Evolutionary conservation across 257 asterid species (phyloP), one percentile per base, ranked within the genome.

Genomic region (Euphrasia confusa): DNA sequence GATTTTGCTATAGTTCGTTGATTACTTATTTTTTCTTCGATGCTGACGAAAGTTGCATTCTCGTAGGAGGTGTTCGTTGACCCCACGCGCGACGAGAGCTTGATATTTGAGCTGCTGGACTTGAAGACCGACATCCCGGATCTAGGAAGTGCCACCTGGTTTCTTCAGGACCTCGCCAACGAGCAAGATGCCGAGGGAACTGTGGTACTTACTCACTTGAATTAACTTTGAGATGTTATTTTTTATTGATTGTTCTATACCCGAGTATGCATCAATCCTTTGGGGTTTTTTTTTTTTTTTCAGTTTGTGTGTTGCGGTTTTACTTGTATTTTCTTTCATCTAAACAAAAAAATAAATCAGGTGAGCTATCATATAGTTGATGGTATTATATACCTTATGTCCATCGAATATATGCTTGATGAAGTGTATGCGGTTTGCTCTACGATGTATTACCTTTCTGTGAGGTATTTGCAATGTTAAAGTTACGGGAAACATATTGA

Each of bases 161-260:
- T 92, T 72, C 89, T 92, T 64, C 91, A 80, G 59, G 99, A 89
- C 80, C 90, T 92, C 67, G 99, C 99, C 53, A 79, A 15, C 65
- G 97, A 89, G 77, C 97, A 86, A 75, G 96, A 92, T 64, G 97
- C 97, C 4, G 91, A 89, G 78, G 95, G 88, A 76, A 60, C 78
- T 58, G 57, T 47, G 85, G 95, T 88, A 78, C 13, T 21, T 21
- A 21, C 24, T 21, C 10, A 32, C 24, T 47, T 13, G 18, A 47
- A 1, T 47, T 13, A 13, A 21, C 24, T 21, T 21, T 21, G 24
- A 21, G 24, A 21, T 21, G 24, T 21, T 21, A 21, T 21, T 21
- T 21, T 21, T 21, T 21, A 10, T n/a, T 7, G 4, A 54, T 3
- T 21, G 55, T 47, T 42, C 48, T 7, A 47, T 13, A 11, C 54